Base-by-base conservation (phyloP, 2,329 filamentous ascomycete genomes). In the Thelonectria rubi region DNA sequence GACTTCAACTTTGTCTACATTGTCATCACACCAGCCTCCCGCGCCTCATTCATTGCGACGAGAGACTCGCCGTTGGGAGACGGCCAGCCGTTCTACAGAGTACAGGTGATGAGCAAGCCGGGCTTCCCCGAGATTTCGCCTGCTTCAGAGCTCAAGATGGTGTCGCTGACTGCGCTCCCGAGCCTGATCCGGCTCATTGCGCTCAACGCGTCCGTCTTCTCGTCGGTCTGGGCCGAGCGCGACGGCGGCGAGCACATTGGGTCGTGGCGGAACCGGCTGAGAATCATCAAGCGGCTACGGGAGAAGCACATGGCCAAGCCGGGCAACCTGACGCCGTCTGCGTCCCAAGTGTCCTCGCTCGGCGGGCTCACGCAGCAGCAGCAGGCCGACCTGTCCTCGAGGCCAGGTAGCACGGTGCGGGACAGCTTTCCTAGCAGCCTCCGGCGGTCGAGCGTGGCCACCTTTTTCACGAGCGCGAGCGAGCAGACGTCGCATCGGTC, bases 1-100 rank as follows among this genome's bases (percentile, higher is more conserved):
- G 91, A 94, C 59, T 97, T 99, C 82, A 98, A 97, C 74, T 97
- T 92, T 73, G 93, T 99, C 74, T 93, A 97, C 75, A 98, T 99
- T 71, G 91, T 98, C 69, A 94, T 99, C 72, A 92, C 92, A 2
- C 95, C 95, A 0, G 91, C 94, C 64, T 94, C 93, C 5, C 85
- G 89, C 42, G 88, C 88, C 3, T 91, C 90, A 2, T 94, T 94
- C 72, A 84, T 92, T 39, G 88, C 91, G 50, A 86, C 85, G 6
- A 81, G 88, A 17, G 78, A 84, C 54, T 68, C 69, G 12, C 66
- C 68, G 3, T 53, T 58, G 34, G 75, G 76, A 34, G 72, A 78
- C 8, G 73, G 71, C 72, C 78, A 80, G 60, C 82, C 77, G 2
- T 98, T 94, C 77, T 98, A 96, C 81, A 90, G 90, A 70, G 94